Percentiles rank a stretch among this genome's conserved stretches.
Evolutionary conservation across 2,329 filamentous ascomycete species (phyloP).

Genomic region (Dothistroma pini): DNA sequence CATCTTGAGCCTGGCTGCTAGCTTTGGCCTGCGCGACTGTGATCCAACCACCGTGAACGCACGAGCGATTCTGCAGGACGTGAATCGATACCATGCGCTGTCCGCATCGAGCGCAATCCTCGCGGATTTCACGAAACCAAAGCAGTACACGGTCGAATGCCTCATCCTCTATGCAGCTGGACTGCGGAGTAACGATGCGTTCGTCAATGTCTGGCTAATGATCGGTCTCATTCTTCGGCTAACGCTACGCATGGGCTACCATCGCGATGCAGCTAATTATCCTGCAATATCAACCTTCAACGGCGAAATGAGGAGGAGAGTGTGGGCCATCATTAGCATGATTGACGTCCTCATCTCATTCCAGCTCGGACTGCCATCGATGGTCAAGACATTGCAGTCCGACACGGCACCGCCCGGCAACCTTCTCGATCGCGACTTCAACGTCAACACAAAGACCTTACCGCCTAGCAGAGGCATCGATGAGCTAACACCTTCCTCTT

Average conservation of each 20-base stretch:
- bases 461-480: conserved; percentile 35
- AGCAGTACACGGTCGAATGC: conserved; percentile 42
- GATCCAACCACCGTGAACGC: conserved; percentile 21
- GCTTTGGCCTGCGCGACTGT: conserved; percentile 29
- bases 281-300: conserved; percentile 39
- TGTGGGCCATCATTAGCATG: conserved; percentile 44
- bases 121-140: conserved; percentile 43
- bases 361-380: conserved; percentile 49
- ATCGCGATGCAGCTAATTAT: conserved; percentile 46
- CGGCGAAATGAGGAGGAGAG: conserved; percentile 46
- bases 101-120: conserved; percentile 33
- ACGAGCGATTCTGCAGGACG: conserved; percentile 20
- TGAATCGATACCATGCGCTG: conserved; percentile 29
- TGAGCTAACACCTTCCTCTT: conserved; percentile 36
- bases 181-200: conserved; percentile 28
- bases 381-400: conserved; percentile 41
- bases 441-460: conserved; percentile 33
- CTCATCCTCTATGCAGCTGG: conserved; percentile 37
- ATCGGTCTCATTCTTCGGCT: conserved; percentile 40
- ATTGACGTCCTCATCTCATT: conserved; percentile 47
- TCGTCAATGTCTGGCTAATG: conserved; percentile 41
- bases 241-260: conserved; percentile 44
- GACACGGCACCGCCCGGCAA: conserved; percentile 47
- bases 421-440: conserved; percentile 45
- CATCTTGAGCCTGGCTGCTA: conserved; percentile 43